Conservation (phyloP, 495 filamentous ascomycete genomes). For the Hypoxylon intermedium region DNA sequence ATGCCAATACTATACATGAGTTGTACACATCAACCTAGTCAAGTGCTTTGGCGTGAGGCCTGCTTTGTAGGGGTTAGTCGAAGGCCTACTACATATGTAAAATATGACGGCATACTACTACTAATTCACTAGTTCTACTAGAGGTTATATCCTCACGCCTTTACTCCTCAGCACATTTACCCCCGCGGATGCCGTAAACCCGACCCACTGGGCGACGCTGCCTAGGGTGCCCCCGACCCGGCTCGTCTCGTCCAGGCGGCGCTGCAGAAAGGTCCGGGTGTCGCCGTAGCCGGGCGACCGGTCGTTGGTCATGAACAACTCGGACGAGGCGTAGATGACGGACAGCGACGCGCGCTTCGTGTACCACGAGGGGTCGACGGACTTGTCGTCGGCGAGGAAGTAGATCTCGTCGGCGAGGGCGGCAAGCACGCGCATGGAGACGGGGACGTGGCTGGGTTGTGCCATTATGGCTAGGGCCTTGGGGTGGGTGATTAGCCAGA, state of each 20-base stretch:
- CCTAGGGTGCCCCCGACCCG: constrained; percentile 64
- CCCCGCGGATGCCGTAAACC: constrained; percentile 72
- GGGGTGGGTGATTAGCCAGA: neutral
- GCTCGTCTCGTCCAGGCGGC: constrained; percentile 74
- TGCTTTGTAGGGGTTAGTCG: too few species aligned
- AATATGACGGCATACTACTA: too few species aligned
- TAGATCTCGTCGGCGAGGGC: constrained; percentile 86
- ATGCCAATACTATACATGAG: too few species aligned
- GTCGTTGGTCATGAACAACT: constrained; percentile 94
- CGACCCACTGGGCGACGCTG: constrained; percentile 72
- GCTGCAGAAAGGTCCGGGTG: constrained; percentile 79
- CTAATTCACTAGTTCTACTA: neutral
- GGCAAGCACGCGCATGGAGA: constrained; percentile 80
- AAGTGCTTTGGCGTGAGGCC: neutral
- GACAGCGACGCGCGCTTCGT: constrained; percentile 81
- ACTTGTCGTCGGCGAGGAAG: constrained; percentile 79
- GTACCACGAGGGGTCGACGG: constrained; percentile 89
- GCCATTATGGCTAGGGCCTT: constrained; percentile 92
- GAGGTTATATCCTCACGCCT: constrained; percentile 65
- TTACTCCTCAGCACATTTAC: constrained; percentile 70
- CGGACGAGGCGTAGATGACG: constrained; percentile 81
- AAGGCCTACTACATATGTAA: too few species aligned
- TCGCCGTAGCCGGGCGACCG: constrained; percentile 67
- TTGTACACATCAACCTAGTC: neutral
- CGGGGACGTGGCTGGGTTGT: constrained; percentile 73